Evolutionary conservation across 1,284 basidiomycete genomes (phyloP), one percentile per base, ranked within the genome.

Genomic region (Acaromyces ingoldii): DNA sequence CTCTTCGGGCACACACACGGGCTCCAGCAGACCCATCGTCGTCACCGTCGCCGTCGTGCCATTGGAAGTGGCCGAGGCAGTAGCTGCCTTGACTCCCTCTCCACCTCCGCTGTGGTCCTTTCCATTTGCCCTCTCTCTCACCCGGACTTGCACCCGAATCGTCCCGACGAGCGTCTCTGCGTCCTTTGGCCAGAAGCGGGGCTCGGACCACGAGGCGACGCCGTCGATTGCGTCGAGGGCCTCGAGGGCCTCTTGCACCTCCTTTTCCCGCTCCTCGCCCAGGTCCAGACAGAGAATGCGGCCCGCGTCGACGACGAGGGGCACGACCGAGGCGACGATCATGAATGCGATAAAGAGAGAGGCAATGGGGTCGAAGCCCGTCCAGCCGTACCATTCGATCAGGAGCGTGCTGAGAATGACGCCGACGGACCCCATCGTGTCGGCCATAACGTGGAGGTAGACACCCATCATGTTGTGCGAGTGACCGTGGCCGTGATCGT

Each of bases 401-500:
- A 98, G 82, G 13, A 98, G 79, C 2, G 95, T 99, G 21, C 92
- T 97, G 49, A 97, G 83, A 71, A 99, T 98, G 6, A 99, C 95
- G n/a, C 95, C 95, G 17, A 98, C 92, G 9, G 90, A 92, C 39
- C 91, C 91, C 17, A 80, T 71, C 11, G 78, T 79, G 49, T 79
- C 79, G 17, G 79, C 79, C 72, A 80, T 75, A 31, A 80, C 78
- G 58, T 80, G 79, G 56, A 98, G 78, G 75, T 98, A 98, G 11
- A 98, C 91, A n/a, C 95, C 95, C 42, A 91, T 87, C 95, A 99
- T 99, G 75, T 98, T 98, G 77, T 98, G 91, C 75, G 88, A 91
- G 70, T 93, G 90, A 15, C 86, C 86, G 68, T 70, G 72, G 4
- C 60, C 65, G 25, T 75, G 70, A 28, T 60, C 65, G 26, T 74